These are phyloP conservation scores for Albugo laibachii DNA, from an alignment of 352 stramenopile species.

Conservation along the genomic window DNA sequence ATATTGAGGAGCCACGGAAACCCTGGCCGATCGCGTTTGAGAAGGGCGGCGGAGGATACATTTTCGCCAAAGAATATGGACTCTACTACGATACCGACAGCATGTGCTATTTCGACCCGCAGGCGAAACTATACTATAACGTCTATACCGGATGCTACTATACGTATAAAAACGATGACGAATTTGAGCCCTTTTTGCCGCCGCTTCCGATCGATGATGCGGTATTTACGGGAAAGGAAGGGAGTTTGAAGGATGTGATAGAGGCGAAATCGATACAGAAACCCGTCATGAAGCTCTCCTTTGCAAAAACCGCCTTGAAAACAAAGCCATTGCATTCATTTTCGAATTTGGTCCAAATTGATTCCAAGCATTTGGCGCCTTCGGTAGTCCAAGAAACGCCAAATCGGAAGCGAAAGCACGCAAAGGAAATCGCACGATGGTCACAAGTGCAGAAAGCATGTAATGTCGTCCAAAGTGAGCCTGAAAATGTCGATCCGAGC, in stretches of 20 bases:
- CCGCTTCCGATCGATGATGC: slow-evolving; percentile 26
- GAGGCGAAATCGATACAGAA: slow-evolving; percentile 52
- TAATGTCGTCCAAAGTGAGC: slow-evolving; percentile 6
- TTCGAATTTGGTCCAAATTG: slow-evolving; percentile 5
- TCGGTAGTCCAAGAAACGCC: slow-evolving; percentile 5
- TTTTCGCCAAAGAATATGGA: slow-evolving; percentile 37
- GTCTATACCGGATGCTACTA: slow-evolving; percentile 51
- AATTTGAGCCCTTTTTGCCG: slow-evolving; percentile 26
- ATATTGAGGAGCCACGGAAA: slow-evolving; percentile 53
- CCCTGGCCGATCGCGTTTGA: slow-evolving; percentile 59
- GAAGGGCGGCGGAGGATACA: slow-evolving; percentile 49
- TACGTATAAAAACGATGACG: slow-evolving; percentile 5
- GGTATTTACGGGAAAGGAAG: slow-evolving; percentile 3
- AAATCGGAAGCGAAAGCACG: slow-evolving; percentile 46
- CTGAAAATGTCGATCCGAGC: slow-evolving; percentile 2
- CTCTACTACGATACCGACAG: slow-evolving; percentile 68
- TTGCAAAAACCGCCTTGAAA: slow-evolving; percentile 51
- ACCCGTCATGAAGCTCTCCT: slow-evolving; percentile 3
- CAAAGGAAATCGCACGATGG: slow-evolving; percentile 70
- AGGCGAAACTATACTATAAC: slow-evolving; percentile 58
- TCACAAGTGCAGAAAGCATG: slow-evolving; percentile 29
- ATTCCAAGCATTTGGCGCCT: slow-evolving; percentile 1
- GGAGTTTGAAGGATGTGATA: not conserved
- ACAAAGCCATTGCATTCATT: slow-evolving; percentile 1
- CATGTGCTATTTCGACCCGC: slow-evolving; percentile 70